Evolutionary conservation across 495 filamentous ascomycete species (phyloP), one percentile per base, ranked within the genome.

Genomic region (Apiosordaria backusii): DNA sequence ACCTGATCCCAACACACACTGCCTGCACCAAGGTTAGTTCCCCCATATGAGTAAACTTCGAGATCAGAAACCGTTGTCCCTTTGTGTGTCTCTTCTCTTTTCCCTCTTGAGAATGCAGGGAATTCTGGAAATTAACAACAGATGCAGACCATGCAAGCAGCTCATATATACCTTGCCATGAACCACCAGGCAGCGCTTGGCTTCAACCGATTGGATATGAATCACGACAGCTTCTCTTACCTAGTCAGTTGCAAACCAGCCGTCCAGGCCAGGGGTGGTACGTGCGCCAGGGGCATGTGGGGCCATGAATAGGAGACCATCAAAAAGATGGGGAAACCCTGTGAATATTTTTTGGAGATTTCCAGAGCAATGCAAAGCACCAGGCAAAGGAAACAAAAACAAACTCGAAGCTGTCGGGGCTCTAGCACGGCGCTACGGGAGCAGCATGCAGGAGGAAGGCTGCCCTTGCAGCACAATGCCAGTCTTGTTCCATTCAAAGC

Each of bases 211-310:
- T 45, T 45, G 35, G 35, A 45, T 45, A 45, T 9, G 35, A 45
- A 9, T 45, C 13, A 45, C 35, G 35, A 45, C 35, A 45, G 35
- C 35, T 7, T 29, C 27, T 13, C 35, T 13, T 55, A 15, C 52
- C 1, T 15, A 21, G 19, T 19, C 4, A 55, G n/a, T 55, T 55
- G 52, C 52, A 55, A 55, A 55, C 52, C 7, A 55, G 7, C 22
- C 52, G 52, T 3, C 19, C 5, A n/a, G 52, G 3, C 9, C n/a
- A 4, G n/a, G n/a, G 1, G 26, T n/a, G 6, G 53, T 27, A 54
- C 59, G 58, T 61, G 64, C 53, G 52, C 55, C 64, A 62, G 64
- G 65, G 65, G 60, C 15, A 26, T 22, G 60, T 67, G 65, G 65
- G 19, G 60, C n/a, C 53, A 9, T 35, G 25, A 57, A 66, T 40